A percentile compares a stretch with the other conserved stretches of the same genome.
These are phyloP conservation scores for Xylaria multiplex DNA, from an alignment of 2,329 filamentous ascomycete species.

Conservation along the genomic window DNA sequence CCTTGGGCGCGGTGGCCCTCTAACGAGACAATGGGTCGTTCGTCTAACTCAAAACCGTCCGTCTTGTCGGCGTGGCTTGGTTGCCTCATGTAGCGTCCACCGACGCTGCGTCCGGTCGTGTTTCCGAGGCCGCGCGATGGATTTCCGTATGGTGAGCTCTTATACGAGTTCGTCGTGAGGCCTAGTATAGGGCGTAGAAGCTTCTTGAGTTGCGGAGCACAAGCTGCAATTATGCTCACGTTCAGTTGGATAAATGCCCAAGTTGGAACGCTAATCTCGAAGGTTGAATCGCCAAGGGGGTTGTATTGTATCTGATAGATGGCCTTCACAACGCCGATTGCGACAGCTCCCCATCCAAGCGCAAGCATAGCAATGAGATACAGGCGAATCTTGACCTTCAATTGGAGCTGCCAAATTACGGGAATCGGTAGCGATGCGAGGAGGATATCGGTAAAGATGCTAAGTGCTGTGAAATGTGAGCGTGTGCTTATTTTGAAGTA, in stretches of 20 bases:
- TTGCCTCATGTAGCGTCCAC: constrained; percentile 32
- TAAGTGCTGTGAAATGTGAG: constrained; percentile 47
- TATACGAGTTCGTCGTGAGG: constrained; percentile 27
- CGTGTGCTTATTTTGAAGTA: constrained; percentile 6
- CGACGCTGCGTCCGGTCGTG: constrained; percentile 20
- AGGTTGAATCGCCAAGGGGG: constrained; percentile 49
- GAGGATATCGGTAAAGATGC: constrained; percentile 57
- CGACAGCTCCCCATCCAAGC: constrained; percentile 56
- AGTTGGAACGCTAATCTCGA: constrained; percentile 47
- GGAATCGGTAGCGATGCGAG: constrained; percentile 56
- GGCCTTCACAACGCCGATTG: constrained; percentile 54
- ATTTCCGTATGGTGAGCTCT: constrained; percentile 23
- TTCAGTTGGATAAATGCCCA: constrained; percentile 53
- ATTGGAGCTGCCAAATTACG: constrained; percentile 55
- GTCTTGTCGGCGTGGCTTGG: constrained; percentile 16
- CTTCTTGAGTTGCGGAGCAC: constrained; percentile 52
- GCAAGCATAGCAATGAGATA: constrained; percentile 55
- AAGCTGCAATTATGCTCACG: constrained; percentile 54
- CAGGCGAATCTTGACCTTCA: constrained; percentile 51
- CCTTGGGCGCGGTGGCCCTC: constrained; percentile 21
- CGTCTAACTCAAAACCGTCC: constrained; percentile 35
- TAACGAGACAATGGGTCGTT: constrained; percentile 26
- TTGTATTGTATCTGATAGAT: constrained; percentile 51
- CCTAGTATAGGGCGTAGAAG: constrained; percentile 28
- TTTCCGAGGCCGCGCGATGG: constrained; percentile 22